Base-by-base conservation (phyloP, 805 yeast genomes). In the Maudiozyma pseudohumilis region DNA sequence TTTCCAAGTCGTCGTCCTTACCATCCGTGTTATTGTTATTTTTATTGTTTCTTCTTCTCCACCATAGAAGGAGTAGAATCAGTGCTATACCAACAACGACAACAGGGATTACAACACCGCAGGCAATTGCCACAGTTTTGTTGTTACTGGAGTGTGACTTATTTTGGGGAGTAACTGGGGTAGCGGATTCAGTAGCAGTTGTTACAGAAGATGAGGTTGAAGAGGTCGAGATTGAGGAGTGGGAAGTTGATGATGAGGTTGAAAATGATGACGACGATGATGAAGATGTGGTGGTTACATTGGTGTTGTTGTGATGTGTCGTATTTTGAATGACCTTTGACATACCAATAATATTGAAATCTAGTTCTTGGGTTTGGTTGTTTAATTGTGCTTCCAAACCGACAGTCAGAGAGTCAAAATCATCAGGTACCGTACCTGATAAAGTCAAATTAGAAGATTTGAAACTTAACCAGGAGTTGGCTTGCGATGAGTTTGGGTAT, bases 71-170 rank as follows among this genome's bases (percentile, higher is more conserved):
- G 43, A 80, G 62, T 5, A 85, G 35, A 2, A 78, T 23, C 1
- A 72, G 35, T 0, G 64, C 66, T 0, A 74, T 69, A 2, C 75
- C 46, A 7, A 77, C 48, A 0, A 82, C 48, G 2, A 70, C 69
- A 3, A 74, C 61, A 1, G 95, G 95, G 33, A 92, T 69, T 2
- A 80, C 84, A n/a, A 83, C 88, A 39, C 96, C 96, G 42, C 88
- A 70, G 1, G 88, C 95, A 53, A 89, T 82, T 0, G 95, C 95
- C n/a, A 84, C 65, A 2, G 73, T 71, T 46, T 72, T 79, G 36
- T 64, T 67, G 31, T 59, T 38, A 16, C 38, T 39, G 0, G 36
- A 61, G 6, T 48, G 49, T 9, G 41, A 17, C 29, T 32, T 39
- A 19, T 35, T 34, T 23, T 30, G 33, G 6, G 29, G 18, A 1